phyloP scores from a whole-genome alignment of 2,329 filamentous ascomycete genomes.

The Graphiopsis chlorocephala region DNA sequence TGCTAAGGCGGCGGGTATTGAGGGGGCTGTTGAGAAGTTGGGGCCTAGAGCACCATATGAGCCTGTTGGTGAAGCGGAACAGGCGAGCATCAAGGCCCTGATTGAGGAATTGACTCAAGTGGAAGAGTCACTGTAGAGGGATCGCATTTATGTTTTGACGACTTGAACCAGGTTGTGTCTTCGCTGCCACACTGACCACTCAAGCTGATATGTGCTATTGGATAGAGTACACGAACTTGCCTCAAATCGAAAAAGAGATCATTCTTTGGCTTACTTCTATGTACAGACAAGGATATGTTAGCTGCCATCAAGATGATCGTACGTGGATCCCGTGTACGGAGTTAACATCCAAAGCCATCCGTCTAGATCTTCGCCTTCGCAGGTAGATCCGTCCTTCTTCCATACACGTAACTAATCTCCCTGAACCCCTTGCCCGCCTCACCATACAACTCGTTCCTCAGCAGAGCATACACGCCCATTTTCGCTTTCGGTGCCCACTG shows the following conservation, averaged over 20 bases:
- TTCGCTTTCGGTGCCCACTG: conserved; percentile 43
- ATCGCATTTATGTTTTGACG: too few species aligned
- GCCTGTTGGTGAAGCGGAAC: conserved; percentile 42
- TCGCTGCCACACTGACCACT: too few species aligned
- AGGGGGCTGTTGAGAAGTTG: conserved; percentile 57
- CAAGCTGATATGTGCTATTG: too few species aligned
- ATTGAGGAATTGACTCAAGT: conserved; percentile 43
- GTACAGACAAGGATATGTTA: too few species aligned
- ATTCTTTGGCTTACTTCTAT: too few species aligned
- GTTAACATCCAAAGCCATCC: neutral
- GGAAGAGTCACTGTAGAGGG: conserved; percentile 34
- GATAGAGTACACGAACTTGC: too few species aligned
- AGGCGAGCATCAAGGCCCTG: conserved; percentile 41
- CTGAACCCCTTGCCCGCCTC: conserved; percentile 52
- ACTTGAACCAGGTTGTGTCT: too few species aligned
- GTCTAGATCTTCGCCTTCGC: conserved; percentile 50
- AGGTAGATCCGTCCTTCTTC: conserved; percentile 41
- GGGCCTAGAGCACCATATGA: conserved; percentile 62
- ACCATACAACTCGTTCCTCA: conserved; percentile 54
- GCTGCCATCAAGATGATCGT: too few species aligned
- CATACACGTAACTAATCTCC: conserved; percentile 54
- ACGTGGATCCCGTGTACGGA: neutral
- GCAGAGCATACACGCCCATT: conserved; percentile 52
- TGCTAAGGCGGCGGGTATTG: conserved; percentile 58
- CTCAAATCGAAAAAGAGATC: too few species aligned